A percentile compares a stretch with the other conserved stretches of the same genome.
Conservation (phyloP, 345 rosid species). For the Populus tremula region DNA sequence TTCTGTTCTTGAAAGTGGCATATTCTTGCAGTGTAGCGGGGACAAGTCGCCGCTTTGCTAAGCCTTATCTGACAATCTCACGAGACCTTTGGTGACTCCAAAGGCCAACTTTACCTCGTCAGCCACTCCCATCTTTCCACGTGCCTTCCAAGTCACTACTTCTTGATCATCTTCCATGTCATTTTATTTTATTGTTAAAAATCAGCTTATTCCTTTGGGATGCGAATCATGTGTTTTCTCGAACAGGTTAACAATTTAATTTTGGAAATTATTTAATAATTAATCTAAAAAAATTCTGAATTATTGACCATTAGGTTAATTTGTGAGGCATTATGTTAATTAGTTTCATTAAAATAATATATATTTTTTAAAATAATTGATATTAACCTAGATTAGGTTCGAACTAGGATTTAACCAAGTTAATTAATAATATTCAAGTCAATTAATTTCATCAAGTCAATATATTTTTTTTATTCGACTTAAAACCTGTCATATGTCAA, state of each 20-base stretch:
- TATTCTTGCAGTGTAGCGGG: constrained; percentile 21
- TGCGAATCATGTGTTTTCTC: constrained; percentile 14
- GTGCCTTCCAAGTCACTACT: constrained; percentile 12
- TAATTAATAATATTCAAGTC: too few species aligned
- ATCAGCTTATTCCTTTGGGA: constrained; percentile 11
- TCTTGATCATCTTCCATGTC: not conserved
- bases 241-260: constrained; percentile 1
- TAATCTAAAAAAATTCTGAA: too few species aligned
- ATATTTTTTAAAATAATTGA: too few species aligned
- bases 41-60: constrained; percentile 42
- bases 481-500: too few species aligned
- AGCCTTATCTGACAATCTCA: not conserved
- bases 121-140: constrained; percentile 23
- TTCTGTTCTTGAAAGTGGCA: not conserved
- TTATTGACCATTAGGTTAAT: too few species aligned
- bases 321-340: too few species aligned
- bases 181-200: not conserved
- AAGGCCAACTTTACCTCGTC: constrained; percentile 28
- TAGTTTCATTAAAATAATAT: too few species aligned
- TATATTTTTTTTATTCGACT: too few species aligned
- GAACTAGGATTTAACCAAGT: too few species aligned
- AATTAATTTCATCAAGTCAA: too few species aligned
- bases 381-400: too few species aligned
- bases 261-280: too few species aligned
- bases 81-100: constrained; percentile 17